Evolutionary conservation across 352 stramenopile genomes (phyloP).

Genomic region (Phytophthora macrochlamydospora): DNA sequence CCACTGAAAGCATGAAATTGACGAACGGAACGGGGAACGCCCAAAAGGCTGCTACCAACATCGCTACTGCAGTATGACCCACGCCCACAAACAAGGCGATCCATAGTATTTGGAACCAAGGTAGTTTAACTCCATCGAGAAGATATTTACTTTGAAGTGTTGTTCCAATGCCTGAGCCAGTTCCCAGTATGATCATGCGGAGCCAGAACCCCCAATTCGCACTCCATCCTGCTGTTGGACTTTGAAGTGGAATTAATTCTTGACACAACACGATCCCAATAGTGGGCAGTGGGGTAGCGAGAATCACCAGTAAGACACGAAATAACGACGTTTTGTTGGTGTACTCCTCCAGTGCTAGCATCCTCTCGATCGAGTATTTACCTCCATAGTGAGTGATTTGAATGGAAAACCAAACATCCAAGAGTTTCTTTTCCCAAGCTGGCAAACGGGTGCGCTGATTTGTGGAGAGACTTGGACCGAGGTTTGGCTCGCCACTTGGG

Average conservation of each 20-base stretch:
- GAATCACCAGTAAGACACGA: conserved; percentile 22
- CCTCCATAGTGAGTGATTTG: conserved; percentile 6
- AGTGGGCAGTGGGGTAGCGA: conserved; percentile 21
- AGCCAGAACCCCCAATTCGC: conserved; percentile 35
- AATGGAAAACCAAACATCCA: not conserved
- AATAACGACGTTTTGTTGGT: conserved; percentile 16
- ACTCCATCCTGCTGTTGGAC: conserved; percentile 18
- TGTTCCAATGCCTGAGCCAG: conserved; percentile 1
- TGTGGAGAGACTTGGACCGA: too few relatives aligned
- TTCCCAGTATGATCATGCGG: not conserved
- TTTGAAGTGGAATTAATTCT: conserved; percentile 33
- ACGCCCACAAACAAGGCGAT: not conserved
- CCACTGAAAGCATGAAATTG: conserved; percentile 2
- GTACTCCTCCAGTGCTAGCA: conserved; percentile 39
- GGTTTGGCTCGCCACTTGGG: too few relatives aligned
- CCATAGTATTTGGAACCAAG: not conserved
- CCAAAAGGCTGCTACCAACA: conserved; percentile 6
- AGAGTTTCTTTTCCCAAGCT: not conserved
- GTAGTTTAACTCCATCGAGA: conserved; percentile 3
- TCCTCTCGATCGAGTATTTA: conserved; percentile 39
- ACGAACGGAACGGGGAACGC: conserved; percentile 7
- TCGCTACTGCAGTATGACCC: conserved; percentile 3
- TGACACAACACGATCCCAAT: conserved; percentile 28
- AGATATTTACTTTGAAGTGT: not conserved
- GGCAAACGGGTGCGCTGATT: not conserved